Conservation (phyloP, 2,329 filamentous ascomycete genomes). For the Fusarium continuum region DNA sequence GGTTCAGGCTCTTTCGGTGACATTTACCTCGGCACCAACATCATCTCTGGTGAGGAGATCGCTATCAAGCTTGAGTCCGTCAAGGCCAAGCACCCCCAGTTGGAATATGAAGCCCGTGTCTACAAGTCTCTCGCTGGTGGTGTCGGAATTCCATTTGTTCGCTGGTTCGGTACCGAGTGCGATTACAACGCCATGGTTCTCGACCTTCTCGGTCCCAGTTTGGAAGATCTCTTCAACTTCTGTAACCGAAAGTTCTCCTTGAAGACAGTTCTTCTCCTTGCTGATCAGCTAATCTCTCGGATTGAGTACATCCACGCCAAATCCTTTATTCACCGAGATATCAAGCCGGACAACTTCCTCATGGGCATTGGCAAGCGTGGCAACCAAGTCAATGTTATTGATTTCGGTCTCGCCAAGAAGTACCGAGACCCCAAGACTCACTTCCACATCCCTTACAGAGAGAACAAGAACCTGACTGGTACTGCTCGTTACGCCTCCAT, state of each 20-base stretch:
- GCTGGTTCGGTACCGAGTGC: slow-evolving; percentile 99
- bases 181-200: slow-evolving; percentile 99
- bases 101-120: slow-evolving; percentile 98
- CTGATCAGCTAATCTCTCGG: slow-evolving; percentile 97
- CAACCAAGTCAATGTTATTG: slow-evolving; percentile 99
- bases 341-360: slow-evolving; percentile 99
- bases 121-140: slow-evolving; percentile 91
- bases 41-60: slow-evolving; percentile 99
- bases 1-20: slow-evolving; percentile 97
- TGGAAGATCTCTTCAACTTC: slow-evolving; percentile 99
- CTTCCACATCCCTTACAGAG: slow-evolving; percentile 99
- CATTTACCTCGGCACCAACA: slow-evolving; percentile 99
- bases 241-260: slow-evolving; percentile 99
- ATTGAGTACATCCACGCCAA: slow-evolving; percentile 99
- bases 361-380: slow-evolving; percentile 99
- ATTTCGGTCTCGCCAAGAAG: slow-evolving; percentile 99
- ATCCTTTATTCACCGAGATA: slow-evolving; percentile 99
- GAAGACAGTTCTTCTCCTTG: slow-evolving; percentile 95
- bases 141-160: slow-evolving; percentile 97
- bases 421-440: slow-evolving; percentile 99
- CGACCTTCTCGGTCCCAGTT: slow-evolving; percentile 90
- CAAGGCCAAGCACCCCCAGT: slow-evolving; percentile 98
- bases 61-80: slow-evolving; percentile 99
- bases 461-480: slow-evolving; percentile 99
- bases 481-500: slow-evolving; percentile 98